A percentile compares a stretch with the other conserved stretches of the same genome.
phyloP scores from a whole-genome alignment of 163 green algal genomes.

The Botryococcus braunii region DNA sequence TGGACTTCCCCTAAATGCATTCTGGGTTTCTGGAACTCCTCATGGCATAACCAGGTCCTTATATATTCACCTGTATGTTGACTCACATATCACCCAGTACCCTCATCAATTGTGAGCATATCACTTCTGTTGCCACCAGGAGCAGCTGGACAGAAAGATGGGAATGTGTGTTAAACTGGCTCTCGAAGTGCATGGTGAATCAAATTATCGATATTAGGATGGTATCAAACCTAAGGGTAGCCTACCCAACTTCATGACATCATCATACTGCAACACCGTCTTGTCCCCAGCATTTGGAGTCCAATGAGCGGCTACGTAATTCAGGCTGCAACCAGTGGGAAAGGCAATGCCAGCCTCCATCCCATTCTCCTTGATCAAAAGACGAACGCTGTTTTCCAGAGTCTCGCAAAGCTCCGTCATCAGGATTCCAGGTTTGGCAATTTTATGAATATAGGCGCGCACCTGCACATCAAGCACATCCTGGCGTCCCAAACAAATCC shows the following conservation, averaged over 20 bases:
- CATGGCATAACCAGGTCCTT: too few species aligned
- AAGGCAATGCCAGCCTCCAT: slow-evolving; percentile 78
- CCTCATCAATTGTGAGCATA: too few species aligned
- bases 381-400: slow-evolving; percentile 80
- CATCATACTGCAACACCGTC: slow-evolving; percentile 91
- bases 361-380: slow-evolving; percentile 82
- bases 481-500: too few species aligned
- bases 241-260: slow-evolving; percentile 96
- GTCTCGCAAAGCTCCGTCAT: slow-evolving; percentile 89
- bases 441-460: slow-evolving; percentile 74
- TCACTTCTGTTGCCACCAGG: too few species aligned
- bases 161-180: too few species aligned
- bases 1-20: too few species aligned
- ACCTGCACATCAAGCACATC: slow-evolving; percentile 56
- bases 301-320: slow-evolving; percentile 96
- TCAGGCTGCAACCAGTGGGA: slow-evolving; percentile 81
- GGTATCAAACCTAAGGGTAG: too few species aligned
- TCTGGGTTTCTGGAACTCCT: too few species aligned
- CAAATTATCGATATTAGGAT: too few species aligned
- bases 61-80: too few species aligned
- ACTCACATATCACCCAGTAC: too few species aligned
- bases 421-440: slow-evolving; percentile 84
- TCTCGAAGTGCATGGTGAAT: neutral
- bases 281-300: slow-evolving; percentile 95
- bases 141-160: too few species aligned